Evolutionary conservation across 805 yeast genomes (phyloP).

Genomic region (Kodamaea restingae): DNA sequence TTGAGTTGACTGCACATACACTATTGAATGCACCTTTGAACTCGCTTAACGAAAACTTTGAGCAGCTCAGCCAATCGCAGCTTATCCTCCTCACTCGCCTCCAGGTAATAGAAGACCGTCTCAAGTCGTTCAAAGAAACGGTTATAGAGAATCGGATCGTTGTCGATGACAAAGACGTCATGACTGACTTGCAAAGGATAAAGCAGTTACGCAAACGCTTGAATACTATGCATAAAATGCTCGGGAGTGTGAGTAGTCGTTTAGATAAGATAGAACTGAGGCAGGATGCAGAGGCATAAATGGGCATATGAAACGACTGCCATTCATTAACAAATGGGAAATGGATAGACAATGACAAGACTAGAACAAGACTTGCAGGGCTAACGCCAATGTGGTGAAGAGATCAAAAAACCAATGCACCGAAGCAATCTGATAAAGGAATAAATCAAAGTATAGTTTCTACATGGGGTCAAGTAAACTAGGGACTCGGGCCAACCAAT

Average conservation of each 20-base stretch:
- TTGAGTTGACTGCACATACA: slow-evolving; percentile 56
- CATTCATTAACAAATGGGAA: too few species aligned
- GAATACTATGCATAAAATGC: slow-evolving; percentile 19
- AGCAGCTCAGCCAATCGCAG: slow-evolving; percentile 54
- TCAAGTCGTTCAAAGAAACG: slow-evolving; percentile 22
- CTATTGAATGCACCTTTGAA: slow-evolving; percentile 54
- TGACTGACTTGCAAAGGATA: slow-evolving; percentile 19
- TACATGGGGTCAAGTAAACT: too few species aligned
- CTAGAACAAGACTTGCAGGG: too few species aligned
- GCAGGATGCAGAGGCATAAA: too few species aligned
- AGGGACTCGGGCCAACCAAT: too few species aligned
- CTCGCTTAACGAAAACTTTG: slow-evolving; percentile 45
- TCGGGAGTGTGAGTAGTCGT: slow-evolving; percentile 36
- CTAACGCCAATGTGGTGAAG: too few species aligned
- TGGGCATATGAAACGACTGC: too few species aligned
- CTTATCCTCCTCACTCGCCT: slow-evolving; percentile 48
- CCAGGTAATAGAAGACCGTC: slow-evolving; percentile 36
- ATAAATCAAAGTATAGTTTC: too few species aligned
- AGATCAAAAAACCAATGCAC: too few species aligned
- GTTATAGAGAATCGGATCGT: slow-evolving; percentile 15
- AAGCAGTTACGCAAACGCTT: slow-evolving; percentile 32
- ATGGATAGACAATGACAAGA: too few species aligned
- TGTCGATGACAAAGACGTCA: slow-evolving; percentile 18
- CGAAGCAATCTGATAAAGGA: too few species aligned
- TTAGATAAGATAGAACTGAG: slow-evolving; percentile 9